Base-by-base conservation (phyloP, 768 basidiomycete species). In the Mycena filopes region DNA sequence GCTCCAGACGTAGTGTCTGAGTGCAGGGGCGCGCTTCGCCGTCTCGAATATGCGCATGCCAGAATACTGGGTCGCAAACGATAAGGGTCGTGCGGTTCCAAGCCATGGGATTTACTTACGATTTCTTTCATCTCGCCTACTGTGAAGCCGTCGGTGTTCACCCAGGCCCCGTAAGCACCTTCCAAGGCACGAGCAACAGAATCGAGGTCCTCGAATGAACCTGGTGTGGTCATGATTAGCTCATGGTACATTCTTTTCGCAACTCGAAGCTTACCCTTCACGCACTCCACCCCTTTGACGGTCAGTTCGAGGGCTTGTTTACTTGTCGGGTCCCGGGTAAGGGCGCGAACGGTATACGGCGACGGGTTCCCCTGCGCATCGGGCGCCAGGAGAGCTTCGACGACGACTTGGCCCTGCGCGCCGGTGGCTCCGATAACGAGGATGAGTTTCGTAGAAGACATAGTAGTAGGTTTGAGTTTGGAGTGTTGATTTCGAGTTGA, bases 371-470 rank as follows among this genome's bases (percentile, higher is more conserved):
- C 73, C 10, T 73, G 72, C 18, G 26, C n/a, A 28, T 31, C 36
- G 2, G 61, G 41, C 7, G 45, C 46, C 4, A 83, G 75, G 12
- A 84, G 73, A 25, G 75, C 76, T 53, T 79, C 74, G 33, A 82
- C 74, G 43, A 83, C 80, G 23, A 75, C 75, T 46, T 75, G 67
- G 20, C 83, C 83, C 59, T 84, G 83, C 4, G 81, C 82, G 59
- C 83, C 83, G 33, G 83, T 83, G 7, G 79, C 82, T n/a, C 83
- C 82, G 43, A 84, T 78, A 41, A 83, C 80, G 48, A 82, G 74
- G 59, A 84, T 80, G 50, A 80, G 67, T 71, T 80, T 82, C n/a
- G 26, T 45, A 18, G 54, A 21, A 16, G 54, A 42, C 53, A 55
- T 55, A 33, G 31, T 51, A 5, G 20, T n/a, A n/a, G n/a, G n/a